Base-by-base conservation (phyloP, 2,329 filamentous ascomycete species). In the Lizonia empirigonia region DNA sequence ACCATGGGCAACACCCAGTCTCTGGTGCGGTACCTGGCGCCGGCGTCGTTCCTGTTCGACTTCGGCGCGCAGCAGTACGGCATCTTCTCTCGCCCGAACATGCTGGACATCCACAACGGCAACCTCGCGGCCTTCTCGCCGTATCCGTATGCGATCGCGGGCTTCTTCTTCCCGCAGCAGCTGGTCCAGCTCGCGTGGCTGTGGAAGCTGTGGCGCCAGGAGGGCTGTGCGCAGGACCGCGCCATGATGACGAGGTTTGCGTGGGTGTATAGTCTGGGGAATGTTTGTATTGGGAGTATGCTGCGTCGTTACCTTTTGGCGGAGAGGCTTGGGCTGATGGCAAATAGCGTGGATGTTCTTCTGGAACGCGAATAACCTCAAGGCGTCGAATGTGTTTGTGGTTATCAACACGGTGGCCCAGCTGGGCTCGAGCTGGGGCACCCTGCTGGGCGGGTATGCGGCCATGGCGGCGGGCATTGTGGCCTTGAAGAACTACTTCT, bases 81-180 rank as follows among this genome's bases (percentile, higher is more conserved):
- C 65, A 79, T 85, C 67, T 75, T 82, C 24, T 78, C 77, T 27
- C 74, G 66, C 0, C 82, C 82, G 0, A 84, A 80, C 55, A 85
- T 85, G 83, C 79, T 83, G 57, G 78, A 84, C 40, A 74, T 85
- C 24, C 82, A 85, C 64, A 78, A 85, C 59, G 69, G 70, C 24
- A 83, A 85, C 62, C 70, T 84, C 5, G 82, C 81, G 1, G 85
- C 84, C 63, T 85, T 81, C 73, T 80, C 76, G 1, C 82, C 82
- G 0, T 79, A 84, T 50, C 82, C 82, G 1, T 82, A 76, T 61
- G 83, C 84, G 69, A 84, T 85, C 53, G 82, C 73, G 0, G 80
- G 72, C 13, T 85, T 85, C 73, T 85, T 85, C 74, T 82, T 83
- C 65, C 81, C 81, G 0, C 82, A 85, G 64, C 82, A 85, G 63